Conservation (phyloP, 441 rosid species). For the Biscutella auriculata region DNA sequence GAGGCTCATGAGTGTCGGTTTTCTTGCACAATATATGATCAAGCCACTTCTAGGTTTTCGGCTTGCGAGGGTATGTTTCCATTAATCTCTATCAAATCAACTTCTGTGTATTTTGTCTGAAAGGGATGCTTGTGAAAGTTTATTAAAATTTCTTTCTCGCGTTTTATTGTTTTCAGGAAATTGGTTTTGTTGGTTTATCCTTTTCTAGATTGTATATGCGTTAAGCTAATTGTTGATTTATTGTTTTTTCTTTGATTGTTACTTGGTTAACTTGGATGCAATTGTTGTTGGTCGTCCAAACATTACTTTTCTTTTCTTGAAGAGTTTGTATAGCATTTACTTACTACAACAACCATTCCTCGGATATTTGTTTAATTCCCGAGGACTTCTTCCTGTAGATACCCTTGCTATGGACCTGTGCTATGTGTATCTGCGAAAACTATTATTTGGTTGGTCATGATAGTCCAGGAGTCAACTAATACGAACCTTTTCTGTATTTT, state of each 20-base stretch:
- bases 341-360: background rate
- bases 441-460: slow-evolving; percentile 9
- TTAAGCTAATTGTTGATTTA: background rate
- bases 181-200: background rate
- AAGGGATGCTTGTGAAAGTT: background rate
- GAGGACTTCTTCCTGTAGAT: background rate
- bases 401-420: background rate
- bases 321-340: background rate
- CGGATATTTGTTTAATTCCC: background rate
- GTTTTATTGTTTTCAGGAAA: background rate
- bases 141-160: background rate
- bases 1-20: slow-evolving; percentile 94
- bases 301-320: background rate
- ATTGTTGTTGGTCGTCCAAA: background rate
- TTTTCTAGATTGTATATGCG: background rate
- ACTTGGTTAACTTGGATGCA: background rate
- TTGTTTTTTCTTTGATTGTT: background rate
- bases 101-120: background rate
- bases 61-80: slow-evolving; percentile 57
- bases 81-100: background rate
- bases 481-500: background rate
- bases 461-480: background rate
- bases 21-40: slow-evolving; percentile 75
- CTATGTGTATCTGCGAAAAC: background rate
- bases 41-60: slow-evolving; percentile 74